Conservation (phyloP, 805 yeast genomes). For the Cyberlindnera misumaiensis region DNA sequence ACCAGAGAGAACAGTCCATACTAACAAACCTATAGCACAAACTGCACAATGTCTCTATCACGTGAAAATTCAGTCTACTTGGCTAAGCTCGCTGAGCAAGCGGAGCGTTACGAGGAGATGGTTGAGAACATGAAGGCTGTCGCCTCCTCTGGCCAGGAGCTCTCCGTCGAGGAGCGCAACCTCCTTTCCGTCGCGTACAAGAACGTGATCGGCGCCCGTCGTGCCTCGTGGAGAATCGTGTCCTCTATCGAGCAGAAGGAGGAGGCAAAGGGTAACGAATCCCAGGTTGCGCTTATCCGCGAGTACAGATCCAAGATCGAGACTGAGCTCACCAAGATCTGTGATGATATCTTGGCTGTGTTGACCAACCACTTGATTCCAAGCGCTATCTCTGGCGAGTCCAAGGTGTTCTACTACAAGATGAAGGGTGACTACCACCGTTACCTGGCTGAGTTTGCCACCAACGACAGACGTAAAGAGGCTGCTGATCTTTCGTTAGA, state of each 20-base stretch:
- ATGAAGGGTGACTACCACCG: slow-evolving; percentile 99
- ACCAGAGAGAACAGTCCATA: no score
- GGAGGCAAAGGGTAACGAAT: slow-evolving; percentile 90
- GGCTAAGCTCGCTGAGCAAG: slow-evolving; percentile 98
- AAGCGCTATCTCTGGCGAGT: slow-evolving; percentile 93
- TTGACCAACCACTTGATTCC: slow-evolving; percentile 87
- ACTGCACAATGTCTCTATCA: slow-evolving; percentile 54
- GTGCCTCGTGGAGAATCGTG: slow-evolving; percentile 99
- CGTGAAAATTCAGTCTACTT: slow-evolving; percentile 98
- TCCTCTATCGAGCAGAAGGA: slow-evolving; percentile 97
- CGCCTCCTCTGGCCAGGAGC: slow-evolving; percentile 91
- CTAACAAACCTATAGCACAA: slow-evolving; percentile 1
- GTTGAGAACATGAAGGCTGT: slow-evolving; percentile 97
- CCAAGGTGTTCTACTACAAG: slow-evolving; percentile 96
- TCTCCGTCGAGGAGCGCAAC: slow-evolving; percentile 97
- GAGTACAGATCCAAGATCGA: slow-evolving; percentile 94
- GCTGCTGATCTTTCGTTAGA: slow-evolving; percentile 91
- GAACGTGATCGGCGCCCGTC: slow-evolving; percentile 97
- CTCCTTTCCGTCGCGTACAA: slow-evolving; percentile 95
- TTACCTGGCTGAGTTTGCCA: slow-evolving; percentile 95
- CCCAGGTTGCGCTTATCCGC: slow-evolving; percentile 84
- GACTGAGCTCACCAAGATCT: slow-evolving; percentile 83
- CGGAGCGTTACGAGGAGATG: slow-evolving; percentile 99
- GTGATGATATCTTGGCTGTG: slow-evolving; percentile 88
- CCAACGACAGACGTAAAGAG: slow-evolving; percentile 83